These are phyloP conservation scores for Rutidosis leptorrhynchoides DNA, from an alignment of 129 eudicot species.

Conservation along the genomic window DNA sequence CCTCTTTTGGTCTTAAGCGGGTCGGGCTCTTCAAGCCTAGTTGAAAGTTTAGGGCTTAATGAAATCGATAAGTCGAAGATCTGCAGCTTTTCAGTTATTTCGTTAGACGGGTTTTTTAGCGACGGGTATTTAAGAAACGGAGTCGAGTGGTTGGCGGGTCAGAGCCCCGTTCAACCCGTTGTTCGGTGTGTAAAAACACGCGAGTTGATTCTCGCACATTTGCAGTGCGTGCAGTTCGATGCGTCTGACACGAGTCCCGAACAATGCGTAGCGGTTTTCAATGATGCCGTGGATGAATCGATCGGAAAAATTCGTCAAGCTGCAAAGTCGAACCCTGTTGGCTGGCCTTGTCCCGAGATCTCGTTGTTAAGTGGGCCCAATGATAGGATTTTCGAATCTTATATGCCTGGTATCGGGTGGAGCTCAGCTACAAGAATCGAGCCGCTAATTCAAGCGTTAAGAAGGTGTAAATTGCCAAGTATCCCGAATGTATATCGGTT, in stretches of 20 bases:
- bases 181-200: slow-evolving; percentile 50
- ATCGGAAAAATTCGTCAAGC: slow-evolving; percentile 47
- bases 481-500: slow-evolving; percentile 47
- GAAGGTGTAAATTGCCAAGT: slow-evolving; percentile 50
- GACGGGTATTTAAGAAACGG: slow-evolving; percentile 58
- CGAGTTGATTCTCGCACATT: slow-evolving; percentile 52
- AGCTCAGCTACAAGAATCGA: slow-evolving; percentile 54
- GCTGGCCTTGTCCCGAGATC: slow-evolving; percentile 93
- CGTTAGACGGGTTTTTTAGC: slow-evolving; percentile 55
- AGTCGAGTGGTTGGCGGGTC: slow-evolving; percentile 76
- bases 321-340: slow-evolving; percentile 50
- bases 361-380: slow-evolving; percentile 46
- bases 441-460: slow-evolving; percentile 43
- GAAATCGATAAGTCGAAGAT: slow-evolving; percentile 60
- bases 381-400: slow-evolving; percentile 31
- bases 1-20: slow-evolving; percentile 64
- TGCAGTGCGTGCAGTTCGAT: slow-evolving; percentile 38
- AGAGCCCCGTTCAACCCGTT: slow-evolving; percentile 61
- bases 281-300: slow-evolving; percentile 60
- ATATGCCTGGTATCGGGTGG: slow-evolving; percentile 78
- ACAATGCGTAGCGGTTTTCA: slow-evolving; percentile 60
- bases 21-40: slow-evolving; percentile 39
- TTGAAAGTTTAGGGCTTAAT: slow-evolving; percentile 46
- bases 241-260: slow-evolving; percentile 35
- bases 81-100: slow-evolving; percentile 35